Percentiles rank a stretch among this genome's conserved stretches.
phyloP scores from a whole-genome alignment of 1,139 yeast genomes.

The Yamadazyma pseudoaaseri region DNA sequence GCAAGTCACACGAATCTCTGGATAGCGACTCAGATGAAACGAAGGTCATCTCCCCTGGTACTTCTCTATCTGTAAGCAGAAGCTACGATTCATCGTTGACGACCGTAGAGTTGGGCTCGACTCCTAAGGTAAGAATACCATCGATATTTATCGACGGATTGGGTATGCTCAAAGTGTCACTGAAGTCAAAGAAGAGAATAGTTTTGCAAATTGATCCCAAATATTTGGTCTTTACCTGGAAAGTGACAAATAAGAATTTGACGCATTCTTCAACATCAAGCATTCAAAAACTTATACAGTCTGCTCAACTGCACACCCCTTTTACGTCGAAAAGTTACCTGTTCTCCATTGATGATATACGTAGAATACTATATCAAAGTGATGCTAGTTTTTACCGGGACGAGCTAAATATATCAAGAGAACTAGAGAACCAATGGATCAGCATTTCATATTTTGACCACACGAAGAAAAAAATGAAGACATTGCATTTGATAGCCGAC shows the following conservation, averaged over 20 bases:
- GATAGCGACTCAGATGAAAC: conserved; percentile 4
- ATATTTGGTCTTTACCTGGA: conserved; percentile 50
- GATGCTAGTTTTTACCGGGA: conserved; percentile 84
- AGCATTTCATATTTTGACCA: conserved; percentile 69
- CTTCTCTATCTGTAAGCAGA: conserved; percentile 1
- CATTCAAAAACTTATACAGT: conserved; percentile 16
- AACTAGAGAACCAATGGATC: conserved; percentile 70
- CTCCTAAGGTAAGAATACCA: conserved; percentile 17
- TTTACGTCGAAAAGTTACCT: conserved; percentile 30
- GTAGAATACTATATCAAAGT: conserved; percentile 61
- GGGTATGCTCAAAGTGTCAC: conserved; percentile 63
- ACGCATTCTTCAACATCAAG: conserved; percentile 5
- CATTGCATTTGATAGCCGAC: conserved; percentile 73
- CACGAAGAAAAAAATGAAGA: conserved; percentile 54
- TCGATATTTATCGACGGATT: conserved; percentile 39
- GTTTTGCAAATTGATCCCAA: conserved; percentile 32
- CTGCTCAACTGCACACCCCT: conserved; percentile 8
- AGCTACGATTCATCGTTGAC: conserved; percentile 7
- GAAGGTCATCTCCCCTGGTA: conserved; percentile 5
- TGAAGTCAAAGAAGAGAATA: conserved; percentile 59
- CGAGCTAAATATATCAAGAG: conserved; percentile 71
- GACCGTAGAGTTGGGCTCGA: conserved; percentile 6
- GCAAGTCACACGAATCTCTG: conserved; percentile 13
- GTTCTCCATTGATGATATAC: conserved; percentile 69
- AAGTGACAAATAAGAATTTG: conserved; percentile 32